Base-by-base conservation (phyloP, 2,329 filamentous ascomycete species). In the Diaporthe citri region DNA sequence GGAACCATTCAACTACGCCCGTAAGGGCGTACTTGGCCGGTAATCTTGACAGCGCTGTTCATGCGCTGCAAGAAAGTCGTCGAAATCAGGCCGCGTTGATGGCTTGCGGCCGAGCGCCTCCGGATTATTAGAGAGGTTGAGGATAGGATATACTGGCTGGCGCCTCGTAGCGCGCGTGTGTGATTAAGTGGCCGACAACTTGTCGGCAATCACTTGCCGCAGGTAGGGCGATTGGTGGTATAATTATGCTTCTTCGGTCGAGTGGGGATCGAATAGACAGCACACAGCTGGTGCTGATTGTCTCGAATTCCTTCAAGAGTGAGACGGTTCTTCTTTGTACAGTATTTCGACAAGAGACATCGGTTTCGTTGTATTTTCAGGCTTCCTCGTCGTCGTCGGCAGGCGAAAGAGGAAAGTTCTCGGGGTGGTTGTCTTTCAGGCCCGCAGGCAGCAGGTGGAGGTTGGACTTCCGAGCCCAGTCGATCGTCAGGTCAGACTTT, bases 401-500 rank as follows among this genome's bases (percentile, higher is more conserved):
- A 28, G 22, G 13, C 64, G 64, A 9, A 4, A 10, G 6, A 12
- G 31, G 55, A 3, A 72, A 56, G 43, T 48, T 60, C 12, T 72
- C 41, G 4, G 36, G 39, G 20, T 60, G 41, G 55, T 71, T 15
- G 9, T 8, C 13, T 43, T 41, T 20, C 13, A 17, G 43, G 8
- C 13, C 4, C n/a, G 46, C 2, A 39, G 64, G 64, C 22, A 39
- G 31, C 12, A 67, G 22, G 34, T 2, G 20, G 22, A 51, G 13
- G 41, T 72, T 72, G 22, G 55, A 60, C 10, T 48, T 62, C 4
- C 43, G 31, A 1, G 56, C 70, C 70, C 56, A 62, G 9, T 52
- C 56, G 10, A 72, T 9, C 3, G 56, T 72, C 43, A 72, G 34
- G 43, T 62, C 70, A 9, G 70, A 41, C 56, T 62, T 62, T 15